A percentile compares a stretch with the other conserved stretches of the same genome.
Conservation (phyloP, 345 rosid species). For the Melaleuca alternifolia region DNA sequence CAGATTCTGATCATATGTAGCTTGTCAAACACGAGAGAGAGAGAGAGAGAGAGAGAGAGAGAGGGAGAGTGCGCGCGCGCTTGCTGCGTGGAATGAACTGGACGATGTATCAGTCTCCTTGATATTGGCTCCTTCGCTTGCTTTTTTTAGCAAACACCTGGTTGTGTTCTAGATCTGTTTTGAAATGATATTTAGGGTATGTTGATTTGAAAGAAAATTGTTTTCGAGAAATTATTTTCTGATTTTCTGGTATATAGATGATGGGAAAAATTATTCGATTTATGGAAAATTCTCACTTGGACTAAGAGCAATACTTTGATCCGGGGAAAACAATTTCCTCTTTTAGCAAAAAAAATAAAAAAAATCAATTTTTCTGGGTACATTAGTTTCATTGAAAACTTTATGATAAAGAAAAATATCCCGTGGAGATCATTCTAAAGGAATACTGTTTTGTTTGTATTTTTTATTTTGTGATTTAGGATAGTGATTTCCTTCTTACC, state of each 20-base stretch:
- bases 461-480: not conserved
- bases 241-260: not conserved
- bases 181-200: not conserved
- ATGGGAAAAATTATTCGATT: rapidly evolving
- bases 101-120: no score
- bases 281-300: not conserved
- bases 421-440: not conserved
- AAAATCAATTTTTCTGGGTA: not conserved
- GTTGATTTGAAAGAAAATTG: not conserved
- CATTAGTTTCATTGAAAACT: not conserved
- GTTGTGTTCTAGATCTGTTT: not conserved
- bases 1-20: not conserved
- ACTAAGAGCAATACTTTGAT: not conserved
- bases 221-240: rapidly evolving
- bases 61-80: no score
- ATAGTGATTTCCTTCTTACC: rapidly evolving
- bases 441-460: not conserved
- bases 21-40: not conserved
- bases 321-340: not conserved
- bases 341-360: not conserved
- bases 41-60: no score
- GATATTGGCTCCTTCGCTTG: no score
- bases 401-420: not conserved
- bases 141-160: not conserved
- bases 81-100: not conserved